Percentiles rank a stretch among this genome's conserved stretches.
These are phyloP conservation scores for Psidium guajava DNA, from an alignment of 345 rosid genomes.

Conservation along the genomic window DNA sequence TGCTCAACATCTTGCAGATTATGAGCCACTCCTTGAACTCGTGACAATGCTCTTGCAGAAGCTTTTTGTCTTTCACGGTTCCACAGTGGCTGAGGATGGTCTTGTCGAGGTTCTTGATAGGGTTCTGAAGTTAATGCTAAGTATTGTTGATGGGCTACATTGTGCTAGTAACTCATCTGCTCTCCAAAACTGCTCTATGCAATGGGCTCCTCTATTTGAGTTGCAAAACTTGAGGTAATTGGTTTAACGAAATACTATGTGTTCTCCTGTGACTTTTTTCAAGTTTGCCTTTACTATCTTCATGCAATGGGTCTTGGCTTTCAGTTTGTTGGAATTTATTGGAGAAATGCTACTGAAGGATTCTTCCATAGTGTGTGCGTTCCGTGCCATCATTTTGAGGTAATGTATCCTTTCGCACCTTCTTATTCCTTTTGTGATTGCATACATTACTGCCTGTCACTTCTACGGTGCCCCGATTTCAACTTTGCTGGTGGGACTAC, in stretches of 20 bases:
- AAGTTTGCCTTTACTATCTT: neutral
- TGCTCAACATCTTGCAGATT: slow-evolving; percentile 32
- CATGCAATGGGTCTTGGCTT: neutral
- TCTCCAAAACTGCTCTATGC: slow-evolving; percentile 24
- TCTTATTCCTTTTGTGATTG: neutral
- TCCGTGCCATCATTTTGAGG: slow-evolving; percentile 56
- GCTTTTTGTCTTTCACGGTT: slow-evolving; percentile 25
- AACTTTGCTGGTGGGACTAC: slow-evolving; percentile 20
- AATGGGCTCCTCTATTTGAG: slow-evolving; percentile 69
- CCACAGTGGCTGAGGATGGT: slow-evolving; percentile 20
- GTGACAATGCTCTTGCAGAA: slow-evolving; percentile 28
- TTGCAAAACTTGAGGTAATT: slow-evolving; percentile 49
- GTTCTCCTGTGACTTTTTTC: neutral
- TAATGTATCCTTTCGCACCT: slow-evolving; percentile 4
- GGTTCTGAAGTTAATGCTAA: slow-evolving; percentile 52
- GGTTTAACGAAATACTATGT: neutral
- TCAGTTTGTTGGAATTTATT: slow-evolving; percentile 10
- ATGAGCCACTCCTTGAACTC: slow-evolving; percentile 33
- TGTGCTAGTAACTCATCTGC: slow-evolving; percentile 20
- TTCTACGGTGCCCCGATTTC: neutral
- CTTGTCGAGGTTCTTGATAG: slow-evolving; percentile 37
- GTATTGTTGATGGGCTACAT: slow-evolving; percentile 42
- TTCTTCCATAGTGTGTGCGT: slow-evolving; percentile 22
- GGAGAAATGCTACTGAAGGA: slow-evolving; percentile 50
- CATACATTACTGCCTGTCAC: neutral